phyloP scores from a whole-genome alignment of 2,329 filamentous ascomycete species.

The Tympanopsis confertula region DNA sequence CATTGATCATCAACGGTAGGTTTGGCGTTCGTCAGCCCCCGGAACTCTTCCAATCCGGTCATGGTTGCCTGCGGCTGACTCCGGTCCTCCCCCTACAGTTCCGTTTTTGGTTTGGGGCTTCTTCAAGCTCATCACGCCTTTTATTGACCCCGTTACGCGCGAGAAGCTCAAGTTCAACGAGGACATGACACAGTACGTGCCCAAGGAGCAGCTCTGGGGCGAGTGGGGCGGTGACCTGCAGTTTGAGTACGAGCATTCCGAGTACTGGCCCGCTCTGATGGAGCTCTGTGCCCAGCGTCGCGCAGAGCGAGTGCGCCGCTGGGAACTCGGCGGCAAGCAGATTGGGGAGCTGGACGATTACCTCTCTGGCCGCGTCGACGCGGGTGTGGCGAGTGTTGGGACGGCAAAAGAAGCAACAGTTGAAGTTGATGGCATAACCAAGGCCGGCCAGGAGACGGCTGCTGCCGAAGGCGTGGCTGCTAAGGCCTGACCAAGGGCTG shows the following conservation, averaged over 20 bases:
- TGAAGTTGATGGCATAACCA: no score
- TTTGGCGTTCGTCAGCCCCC: conserved; percentile 4
- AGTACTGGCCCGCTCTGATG: conserved; percentile 81
- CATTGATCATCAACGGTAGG: conserved; percentile 78
- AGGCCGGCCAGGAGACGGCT: no score
- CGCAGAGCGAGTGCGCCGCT: conserved; percentile 53
- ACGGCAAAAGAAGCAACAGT: no score
- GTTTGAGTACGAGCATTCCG: conserved; percentile 80
- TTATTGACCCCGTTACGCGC: conserved; percentile 88
- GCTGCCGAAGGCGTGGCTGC: no score
- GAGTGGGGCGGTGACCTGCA: conserved; percentile 65
- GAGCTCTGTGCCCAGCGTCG: conserved; percentile 57
- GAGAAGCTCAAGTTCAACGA: conserved; percentile 98
- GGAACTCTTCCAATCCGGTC: not conserved
- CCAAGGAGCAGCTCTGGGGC: conserved; percentile 70
- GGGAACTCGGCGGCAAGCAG: conserved; percentile 67
- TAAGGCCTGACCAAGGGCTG: no score
- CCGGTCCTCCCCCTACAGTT: conserved; percentile 34
- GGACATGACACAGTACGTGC: conserved; percentile 72
- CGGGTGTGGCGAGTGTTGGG: no score
- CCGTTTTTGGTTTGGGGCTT: conserved; percentile 87
- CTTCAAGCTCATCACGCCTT: conserved; percentile 90
- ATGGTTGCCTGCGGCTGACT: not conserved
- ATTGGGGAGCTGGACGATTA: conserved; percentile 83
- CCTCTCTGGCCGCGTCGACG: no score